These are phyloP conservation scores for Rhododendron ferrugineum DNA, from an alignment of 148 eudicot genomes.

Conservation along the genomic window DNA sequence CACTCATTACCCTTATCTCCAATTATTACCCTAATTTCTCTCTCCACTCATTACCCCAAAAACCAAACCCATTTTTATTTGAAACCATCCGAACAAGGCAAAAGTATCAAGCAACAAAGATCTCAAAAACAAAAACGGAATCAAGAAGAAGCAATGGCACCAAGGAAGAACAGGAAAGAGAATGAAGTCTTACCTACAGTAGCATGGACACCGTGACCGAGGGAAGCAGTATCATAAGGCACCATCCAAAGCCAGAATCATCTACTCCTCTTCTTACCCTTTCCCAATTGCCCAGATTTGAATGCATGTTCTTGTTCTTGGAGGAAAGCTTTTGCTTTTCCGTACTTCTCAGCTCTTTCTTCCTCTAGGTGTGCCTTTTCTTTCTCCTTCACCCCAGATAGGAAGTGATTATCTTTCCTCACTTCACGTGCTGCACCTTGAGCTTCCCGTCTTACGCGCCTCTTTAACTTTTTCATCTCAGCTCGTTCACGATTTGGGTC, in stretches of 20 bases:
- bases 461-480: conserved; percentile 52
- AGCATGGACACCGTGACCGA: background rate
- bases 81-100: too few species aligned
- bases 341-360: conserved; percentile 71
- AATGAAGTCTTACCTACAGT: background rate
- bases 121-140: background rate
- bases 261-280: conserved; percentile 55
- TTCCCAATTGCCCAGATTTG: conserved; percentile 95
- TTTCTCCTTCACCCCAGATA: conserved; percentile 57
- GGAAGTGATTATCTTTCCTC: conserved; percentile 75
- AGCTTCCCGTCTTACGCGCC: conserved; percentile 42
- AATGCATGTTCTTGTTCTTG: conserved; percentile 92
- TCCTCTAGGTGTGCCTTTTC: conserved; percentile 50
- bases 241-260: conserved; percentile 10
- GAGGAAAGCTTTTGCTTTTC: conserved; percentile 73
- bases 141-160: background rate
- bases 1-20: too few species aligned
- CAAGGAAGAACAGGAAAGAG: background rate
- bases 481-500: conserved; percentile 91
- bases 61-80: too few species aligned
- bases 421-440: conserved; percentile 79
- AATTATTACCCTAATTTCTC: too few species aligned
- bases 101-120: background rate
- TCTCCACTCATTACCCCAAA: too few species aligned
- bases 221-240: background rate